These are phyloP conservation scores for Poteriospumella lacustris DNA, from an alignment of 108 stramenopile species.

Conservation along the genomic window DNA sequence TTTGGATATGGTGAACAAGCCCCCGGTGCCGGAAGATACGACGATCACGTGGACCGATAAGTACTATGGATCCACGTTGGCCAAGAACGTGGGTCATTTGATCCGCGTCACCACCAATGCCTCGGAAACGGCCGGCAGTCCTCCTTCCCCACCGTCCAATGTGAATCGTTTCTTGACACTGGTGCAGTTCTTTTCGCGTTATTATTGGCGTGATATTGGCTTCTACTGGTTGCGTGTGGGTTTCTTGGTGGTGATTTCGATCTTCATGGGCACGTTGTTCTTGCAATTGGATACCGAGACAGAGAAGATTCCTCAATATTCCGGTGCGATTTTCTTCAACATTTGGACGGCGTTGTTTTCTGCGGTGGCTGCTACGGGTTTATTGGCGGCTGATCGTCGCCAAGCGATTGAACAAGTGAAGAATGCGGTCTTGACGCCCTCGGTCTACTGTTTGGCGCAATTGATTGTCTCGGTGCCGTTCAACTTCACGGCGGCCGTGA, in stretches of 20 bases:
- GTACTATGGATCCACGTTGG: not conserved
- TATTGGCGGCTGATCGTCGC: conserved; percentile 37
- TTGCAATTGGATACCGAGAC: conserved; percentile 32
- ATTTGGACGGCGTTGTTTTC: conserved; percentile 34
- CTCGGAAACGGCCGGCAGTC: not conserved
- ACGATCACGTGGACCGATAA: not conserved
- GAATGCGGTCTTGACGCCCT: conserved; percentile 35
- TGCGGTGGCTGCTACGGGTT: conserved; percentile 36
- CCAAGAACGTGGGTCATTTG: not conserved
- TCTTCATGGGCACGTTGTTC: conserved; percentile 39
- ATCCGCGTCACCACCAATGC: not conserved
- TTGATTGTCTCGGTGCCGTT: conserved; percentile 34
- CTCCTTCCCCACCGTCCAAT: not conserved
- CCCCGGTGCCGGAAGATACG: not conserved
- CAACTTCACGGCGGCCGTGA: conserved; percentile 25
- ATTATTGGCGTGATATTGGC: conserved; percentile 24
- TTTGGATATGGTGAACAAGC: conserved; percentile 4
- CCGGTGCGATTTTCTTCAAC: conserved; percentile 39
- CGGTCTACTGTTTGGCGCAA: conserved; percentile 34
- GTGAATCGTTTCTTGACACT: not conserved
- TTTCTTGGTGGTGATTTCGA: conserved; percentile 29
- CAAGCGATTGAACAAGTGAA: conserved; percentile 34
- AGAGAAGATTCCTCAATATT: conserved; percentile 24
- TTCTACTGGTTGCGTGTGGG: conserved; percentile 33
- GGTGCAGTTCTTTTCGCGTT: conserved; percentile 1